These are phyloP conservation scores for Parachlorella kessleri DNA, from an alignment of 139 green algal species.

Conservation along the genomic window DNA sequence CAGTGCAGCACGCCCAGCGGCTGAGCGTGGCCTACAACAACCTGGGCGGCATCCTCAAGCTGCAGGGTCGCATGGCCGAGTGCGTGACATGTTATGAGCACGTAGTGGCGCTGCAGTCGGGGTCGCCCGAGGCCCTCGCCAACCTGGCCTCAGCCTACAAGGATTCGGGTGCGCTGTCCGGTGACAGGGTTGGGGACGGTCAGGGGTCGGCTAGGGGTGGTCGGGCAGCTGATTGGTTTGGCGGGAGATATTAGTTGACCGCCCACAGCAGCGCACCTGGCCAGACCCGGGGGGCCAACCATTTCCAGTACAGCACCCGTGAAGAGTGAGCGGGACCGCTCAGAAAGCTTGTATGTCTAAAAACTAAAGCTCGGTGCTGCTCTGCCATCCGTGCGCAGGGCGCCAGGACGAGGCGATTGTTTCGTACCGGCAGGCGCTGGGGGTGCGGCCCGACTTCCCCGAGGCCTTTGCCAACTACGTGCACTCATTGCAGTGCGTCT, in stretches of 20 bases:
- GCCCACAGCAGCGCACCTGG: no score
- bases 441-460: conserved; percentile 71
- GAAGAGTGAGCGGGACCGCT: no score
- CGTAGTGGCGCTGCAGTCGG: conserved; percentile 70
- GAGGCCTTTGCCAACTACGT: conserved; percentile 87
- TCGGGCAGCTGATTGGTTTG: no score
- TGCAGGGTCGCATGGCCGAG: conserved; percentile 62
- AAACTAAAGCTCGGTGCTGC: no score
- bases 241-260: no score
- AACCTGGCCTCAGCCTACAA: conserved; percentile 86
- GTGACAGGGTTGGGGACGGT: no score
- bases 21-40: conserved; percentile 86
- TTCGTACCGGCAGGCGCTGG: conserved; percentile 74
- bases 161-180: conserved; percentile 39
- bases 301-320: no score
- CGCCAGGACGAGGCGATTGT: conserved; percentile 74
- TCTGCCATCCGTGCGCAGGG: no score
- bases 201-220: no score
- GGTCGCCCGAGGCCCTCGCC: conserved; percentile 66
- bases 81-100: conserved; percentile 86
- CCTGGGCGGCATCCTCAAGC: conserved; percentile 72
- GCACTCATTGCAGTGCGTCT: conserved; percentile 87
- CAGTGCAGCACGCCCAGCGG: conserved; percentile 56
- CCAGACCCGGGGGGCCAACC: no score
- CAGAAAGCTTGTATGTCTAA: no score